Evolutionary conservation across 306 rosid genomes (phyloP), one percentile per base, ranked within the genome.

Genomic region (Ammopiptanthus mongolicus): DNA sequence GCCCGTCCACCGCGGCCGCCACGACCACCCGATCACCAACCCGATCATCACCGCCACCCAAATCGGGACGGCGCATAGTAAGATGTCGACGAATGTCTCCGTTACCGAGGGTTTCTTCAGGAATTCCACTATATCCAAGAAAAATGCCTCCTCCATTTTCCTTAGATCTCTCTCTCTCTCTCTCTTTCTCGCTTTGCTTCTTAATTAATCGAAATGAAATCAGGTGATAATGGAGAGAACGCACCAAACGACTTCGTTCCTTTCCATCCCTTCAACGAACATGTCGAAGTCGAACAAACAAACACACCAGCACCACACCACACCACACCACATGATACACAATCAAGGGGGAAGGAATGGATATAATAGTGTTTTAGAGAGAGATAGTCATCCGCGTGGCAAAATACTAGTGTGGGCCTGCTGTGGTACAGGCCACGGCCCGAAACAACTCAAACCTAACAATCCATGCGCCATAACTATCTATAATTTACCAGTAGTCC

Each of bases 1-100:
- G 2, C 98, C 98, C 0, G 99, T 92, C 99, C 99, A 96, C 52
- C 97, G 86, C 1, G 99, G 99, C 34, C 97, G 75, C 99, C 99
- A 96, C 0, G 98, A 86, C 99, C 99, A 96, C 0, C 99, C 98
- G 86, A 96, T 90, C 2, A 84, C 67, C 25, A 96, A 59, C 10
- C 99, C 99, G 65, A 96, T 96, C 99, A 89, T 96, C 13, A 96
- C 98, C 8, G 99, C 96, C 1, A 96, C 78, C 99, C 99, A 96
- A 83, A 96, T 96, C 83, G 99, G 99, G 8, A 92, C 99, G 34
- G 96, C 87, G 44, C 98, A 96, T 10, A 96, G 88, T 85, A 96
- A 74, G 79, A 96, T 90, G 88, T 96, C 98, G 88, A 96, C 87
- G 58, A 96, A 86, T 90, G 98, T 96, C 65, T 96, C 99, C 8